Percentiles rank a stretch among this genome's conserved stretches.
Conservation (phyloP, 306 rosid species). For the Sicyos edulis region DNA sequence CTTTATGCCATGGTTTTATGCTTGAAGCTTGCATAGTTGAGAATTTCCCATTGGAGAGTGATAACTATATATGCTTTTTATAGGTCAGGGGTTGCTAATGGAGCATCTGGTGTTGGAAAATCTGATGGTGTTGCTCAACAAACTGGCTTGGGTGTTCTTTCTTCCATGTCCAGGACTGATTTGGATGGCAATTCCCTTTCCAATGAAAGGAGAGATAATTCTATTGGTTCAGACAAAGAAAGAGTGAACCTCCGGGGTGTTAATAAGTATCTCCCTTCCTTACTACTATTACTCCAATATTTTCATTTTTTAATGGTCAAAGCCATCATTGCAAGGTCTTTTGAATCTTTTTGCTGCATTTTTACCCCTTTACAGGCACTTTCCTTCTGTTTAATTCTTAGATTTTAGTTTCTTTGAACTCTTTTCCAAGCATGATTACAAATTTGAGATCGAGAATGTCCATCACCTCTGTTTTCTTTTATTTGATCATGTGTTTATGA, state of each 20-base stretch:
- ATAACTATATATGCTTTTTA: conserved; percentile 27
- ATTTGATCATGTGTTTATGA: conserved; percentile 16
- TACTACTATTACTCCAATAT: not conserved
- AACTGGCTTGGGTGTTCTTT: conserved; percentile 66
- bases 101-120: conserved; percentile 70
- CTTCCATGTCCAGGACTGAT: conserved; percentile 70
- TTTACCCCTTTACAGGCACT: conserved; percentile 9
- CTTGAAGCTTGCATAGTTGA: not conserved
- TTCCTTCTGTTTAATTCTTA: conserved; percentile 19
- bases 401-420: not conserved
- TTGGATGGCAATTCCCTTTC: conserved; percentile 59
- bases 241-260: conserved; percentile 67
- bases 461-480: conserved; percentile 18
- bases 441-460: not conserved
- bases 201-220: conserved; percentile 75
- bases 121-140: conserved; percentile 68
- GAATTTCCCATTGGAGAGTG: conserved; percentile 24
- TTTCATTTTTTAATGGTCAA: not conserved
- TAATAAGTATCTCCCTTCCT: conserved; percentile 59
- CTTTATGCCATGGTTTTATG: conserved; percentile 18
- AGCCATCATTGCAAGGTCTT: not conserved
- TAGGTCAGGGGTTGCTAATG: conserved; percentile 74
- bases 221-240: conserved; percentile 74
- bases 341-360: conserved; percentile 1
- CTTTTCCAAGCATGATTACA: not conserved